These are phyloP conservation scores for Candida vartiovaarae DNA, from an alignment of 805 yeast genomes.

Conservation along the genomic window DNA sequence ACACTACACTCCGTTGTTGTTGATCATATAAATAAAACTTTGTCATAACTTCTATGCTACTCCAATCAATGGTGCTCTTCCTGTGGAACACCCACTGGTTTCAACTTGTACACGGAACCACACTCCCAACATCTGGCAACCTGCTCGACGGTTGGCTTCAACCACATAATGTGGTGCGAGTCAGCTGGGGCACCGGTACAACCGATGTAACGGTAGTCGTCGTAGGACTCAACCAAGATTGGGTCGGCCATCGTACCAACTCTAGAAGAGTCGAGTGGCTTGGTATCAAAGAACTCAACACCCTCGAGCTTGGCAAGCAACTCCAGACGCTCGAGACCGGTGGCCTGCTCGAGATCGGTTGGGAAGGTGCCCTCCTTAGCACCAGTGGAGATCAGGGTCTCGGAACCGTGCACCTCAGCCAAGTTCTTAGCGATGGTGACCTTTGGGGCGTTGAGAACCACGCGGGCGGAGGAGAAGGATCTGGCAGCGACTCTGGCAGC, in stretches of 20 bases:
- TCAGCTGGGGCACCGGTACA: slow-evolving; percentile 96
- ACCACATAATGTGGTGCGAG: slow-evolving; percentile 87
- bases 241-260: slow-evolving; percentile 89
- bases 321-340: slow-evolving; percentile 97
- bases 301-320: slow-evolving; percentile 91
- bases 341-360: slow-evolving; percentile 91
- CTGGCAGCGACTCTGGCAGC: slow-evolving; percentile 23
- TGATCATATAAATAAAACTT: neutral
- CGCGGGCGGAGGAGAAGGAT: slow-evolving; percentile 27
- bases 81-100: slow-evolving; percentile 77
- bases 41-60: neutral
- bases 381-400: slow-evolving; percentile 84
- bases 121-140: slow-evolving; percentile 98
- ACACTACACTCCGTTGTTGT: neutral
- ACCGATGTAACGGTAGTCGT: slow-evolving; percentile 91
- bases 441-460: slow-evolving; percentile 21
- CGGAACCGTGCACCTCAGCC: slow-evolving; percentile 73
- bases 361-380: slow-evolving; percentile 82
- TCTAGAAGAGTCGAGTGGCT: slow-evolving; percentile 83
- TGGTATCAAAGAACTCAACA: slow-evolving; percentile 85
- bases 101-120: slow-evolving; percentile 88
- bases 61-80: slow-evolving; percentile 37
- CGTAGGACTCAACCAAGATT: slow-evolving; percentile 81
- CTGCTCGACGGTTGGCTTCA: slow-evolving; percentile 75
- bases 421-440: slow-evolving; percentile 42